Evolutionary conservation across 2,329 filamentous ascomycete species (phyloP).

Genomic region (Microdochium trichocladiopsis): DNA sequence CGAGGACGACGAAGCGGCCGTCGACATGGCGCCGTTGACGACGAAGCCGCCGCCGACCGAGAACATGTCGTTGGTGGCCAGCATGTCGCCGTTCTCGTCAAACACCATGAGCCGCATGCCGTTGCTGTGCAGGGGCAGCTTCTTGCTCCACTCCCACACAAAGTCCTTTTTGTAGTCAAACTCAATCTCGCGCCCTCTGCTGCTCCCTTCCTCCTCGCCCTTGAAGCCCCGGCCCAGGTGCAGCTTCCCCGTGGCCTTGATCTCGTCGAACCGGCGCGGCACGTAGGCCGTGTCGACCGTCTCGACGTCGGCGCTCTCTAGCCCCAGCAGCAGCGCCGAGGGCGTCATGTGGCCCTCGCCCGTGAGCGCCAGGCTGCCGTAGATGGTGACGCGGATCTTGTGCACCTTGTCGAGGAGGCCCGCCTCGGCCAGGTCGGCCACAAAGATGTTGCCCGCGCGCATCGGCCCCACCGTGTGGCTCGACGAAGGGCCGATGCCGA

Average conservation of each 20-base stretch:
- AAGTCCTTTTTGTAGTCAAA: slow-evolving; percentile 43
- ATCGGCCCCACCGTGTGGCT: slow-evolving; percentile 45
- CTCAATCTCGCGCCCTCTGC: slow-evolving; percentile 35
- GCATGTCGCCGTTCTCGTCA: slow-evolving; percentile 34
- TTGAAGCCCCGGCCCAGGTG: slow-evolving; percentile 34
- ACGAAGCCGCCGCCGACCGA: slow-evolving; percentile 46
- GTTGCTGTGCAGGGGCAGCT: slow-evolving; percentile 43
- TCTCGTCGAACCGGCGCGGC: slow-evolving; percentile 34
- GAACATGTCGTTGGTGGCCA: slow-evolving; percentile 43
- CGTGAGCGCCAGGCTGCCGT: slow-evolving; percentile 41
- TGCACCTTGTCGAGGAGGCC: slow-evolving; percentile 35
- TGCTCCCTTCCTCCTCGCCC: too few species aligned
- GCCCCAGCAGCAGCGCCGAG: slow-evolving; percentile 38
- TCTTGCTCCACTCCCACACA: slow-evolving; percentile 43
- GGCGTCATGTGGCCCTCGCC: slow-evolving; percentile 46
- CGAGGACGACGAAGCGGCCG: slow-evolving; percentile 17
- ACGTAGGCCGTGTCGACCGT: slow-evolving; percentile 41
- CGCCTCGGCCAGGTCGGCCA: slow-evolving; percentile 38
- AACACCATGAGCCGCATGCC: slow-evolving; percentile 45
- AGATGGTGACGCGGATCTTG: slow-evolving; percentile 39
- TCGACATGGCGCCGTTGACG: slow-evolving; percentile 41
- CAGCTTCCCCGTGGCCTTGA: slow-evolving; percentile 36
- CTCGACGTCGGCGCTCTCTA: slow-evolving; percentile 41
- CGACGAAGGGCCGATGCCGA: slow-evolving; percentile 43
- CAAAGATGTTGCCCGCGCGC: slow-evolving; percentile 44